A percentile compares a stretch with the other conserved stretches of the same genome.
Evolutionary conservation across 164 flowering plant genomes (phyloP).

Genomic region (Berberis vulgaris): DNA sequence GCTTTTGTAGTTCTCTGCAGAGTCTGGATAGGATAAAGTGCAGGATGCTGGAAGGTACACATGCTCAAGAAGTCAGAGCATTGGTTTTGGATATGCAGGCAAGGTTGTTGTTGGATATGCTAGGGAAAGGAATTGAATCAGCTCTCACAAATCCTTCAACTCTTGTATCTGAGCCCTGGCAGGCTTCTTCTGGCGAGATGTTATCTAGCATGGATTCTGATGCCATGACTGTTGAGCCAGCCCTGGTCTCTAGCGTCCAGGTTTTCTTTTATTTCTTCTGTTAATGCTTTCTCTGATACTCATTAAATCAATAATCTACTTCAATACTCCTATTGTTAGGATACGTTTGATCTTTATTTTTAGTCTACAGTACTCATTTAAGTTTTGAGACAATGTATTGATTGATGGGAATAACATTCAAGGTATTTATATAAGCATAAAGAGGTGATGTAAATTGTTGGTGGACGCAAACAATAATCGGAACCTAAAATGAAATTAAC

Average conservation of each 20-base stretch:
- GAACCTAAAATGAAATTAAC: too few relatives aligned
- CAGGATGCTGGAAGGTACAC: constrained; percentile 89
- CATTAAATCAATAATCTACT: not conserved
- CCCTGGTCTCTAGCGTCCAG: constrained; percentile 77
- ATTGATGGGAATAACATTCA: too few relatives aligned
- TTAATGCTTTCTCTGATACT: not conserved
- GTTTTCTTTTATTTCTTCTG: constrained; percentile 22
- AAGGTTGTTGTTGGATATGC: constrained; percentile 90
- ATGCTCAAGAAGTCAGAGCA: constrained; percentile 97
- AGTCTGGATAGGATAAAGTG: constrained; percentile 95
- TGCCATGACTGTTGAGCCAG: constrained; percentile 91
- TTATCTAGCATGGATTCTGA: constrained; percentile 68
- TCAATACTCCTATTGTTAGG: not conserved
- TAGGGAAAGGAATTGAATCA: constrained; percentile 97
- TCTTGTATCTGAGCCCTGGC: constrained; percentile 90
- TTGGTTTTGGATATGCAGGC: constrained; percentile 99
- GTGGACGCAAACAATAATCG: too few relatives aligned
- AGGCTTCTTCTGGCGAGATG: constrained; percentile 70
- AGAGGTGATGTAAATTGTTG: too few relatives aligned
- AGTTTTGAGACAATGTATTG: too few relatives aligned
- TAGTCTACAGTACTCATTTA: not conserved
- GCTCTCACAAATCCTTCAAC: constrained; percentile 89
- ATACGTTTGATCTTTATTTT: not conserved
- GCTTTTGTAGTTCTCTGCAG: constrained; percentile 30
- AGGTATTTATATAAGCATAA: too few relatives aligned